Evolutionary conservation across 2,329 filamentous ascomycete genomes (phyloP), one percentile per base, ranked within the genome.

Genomic region (Leptographium wingfieldii): DNA sequence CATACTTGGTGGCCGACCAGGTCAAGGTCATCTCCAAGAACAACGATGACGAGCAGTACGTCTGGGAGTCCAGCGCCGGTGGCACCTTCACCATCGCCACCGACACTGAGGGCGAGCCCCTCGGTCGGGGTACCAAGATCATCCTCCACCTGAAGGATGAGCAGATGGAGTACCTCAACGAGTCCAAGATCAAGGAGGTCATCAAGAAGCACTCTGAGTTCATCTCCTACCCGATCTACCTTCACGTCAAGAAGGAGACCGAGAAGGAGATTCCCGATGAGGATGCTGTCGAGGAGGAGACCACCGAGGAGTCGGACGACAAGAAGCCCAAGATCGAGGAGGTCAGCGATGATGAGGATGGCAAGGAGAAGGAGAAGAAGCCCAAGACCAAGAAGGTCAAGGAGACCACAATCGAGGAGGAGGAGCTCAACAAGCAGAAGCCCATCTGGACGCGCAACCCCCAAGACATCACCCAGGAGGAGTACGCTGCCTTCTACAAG

Each of bases 141-240:
- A 86, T 97, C 77, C 90, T 99, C 64, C 90, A 97, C 83, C 83
- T 99, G 73, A 99, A 99, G 89, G 94, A 99, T 70, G 94, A 99
- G 85, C 94, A 99, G 84, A 82, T 81, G 67, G 94, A 97, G 77
- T 99, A 96, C 86, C 83, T 97, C 68, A 95, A 97, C 78, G 94
- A 99, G 88, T 83, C 83, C 83, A 94, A 92, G 84, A 88, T 99
- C 83, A 99, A 99, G 89, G 94, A 99, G 84, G 92, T 99, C 67
- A 92, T 99, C 83, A 97, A 97, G 91, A 99, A 99, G 90, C 94
- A 99, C 88, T 97, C 94, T 74, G 94, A 99, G 82, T 99, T 99
- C 85, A 99, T 99, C 82, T 97, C 94, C 57, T 99, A 99, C 85
- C 94, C 94, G 73, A 99, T 99, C 87, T 99, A 96, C 85, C 92